Evolutionary conservation across 352 stramenopile genomes (phyloP), one percentile per base, ranked within the genome.

Genomic region (Globisporangium ultimum): DNA sequence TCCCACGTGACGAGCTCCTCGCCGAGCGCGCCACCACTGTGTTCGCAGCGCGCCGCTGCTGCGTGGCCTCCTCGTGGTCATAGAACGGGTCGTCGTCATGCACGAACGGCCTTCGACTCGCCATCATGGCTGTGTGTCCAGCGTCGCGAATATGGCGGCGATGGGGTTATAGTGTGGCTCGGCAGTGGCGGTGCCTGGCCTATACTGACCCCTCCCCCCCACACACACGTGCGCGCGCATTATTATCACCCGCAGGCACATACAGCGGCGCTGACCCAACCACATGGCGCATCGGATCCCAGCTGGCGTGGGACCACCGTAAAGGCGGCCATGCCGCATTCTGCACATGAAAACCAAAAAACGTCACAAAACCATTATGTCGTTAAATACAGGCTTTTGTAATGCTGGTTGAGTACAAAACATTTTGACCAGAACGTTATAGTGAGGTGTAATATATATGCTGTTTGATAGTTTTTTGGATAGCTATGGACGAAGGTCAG

Each of bases 31-130:
- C 13, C 10, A 15, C 24, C 34, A 17, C 17, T 20, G 15, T 42
- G 42, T 28, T n/a, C 22, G 11, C 24, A 12, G 17, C 21, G 20
- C n/a, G 43, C 13, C 5, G 45, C 54, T 2, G 21, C 22, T 10
- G 24, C 24, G 34, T 52, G 43, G 54, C 45, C 20, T 60, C 54
- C 4, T 53, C 54, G 54, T 60, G 54, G 45, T 60, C 54, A 45
- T 60, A 60, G 45, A 60, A 60, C 34, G 54, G 54, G 36, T 60
- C 54, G 28, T 60, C 54, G 28, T 60, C 43, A n/a, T 57, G 38
- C n/a, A 53, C 43, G 43, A 34, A 60, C 42, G 4, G 2, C 13
- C 40, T 5, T n/a, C 40, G 12, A 45, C 13, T 45, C 40, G 40
- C 40, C 40, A 45, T 45, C 3, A 18, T 45, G 13, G 13, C 12